A percentile compares a stretch with the other conserved stretches of the same genome.
Conservation (phyloP, 257 asterid genomes). For the Solanum pinnatisectum region DNA sequence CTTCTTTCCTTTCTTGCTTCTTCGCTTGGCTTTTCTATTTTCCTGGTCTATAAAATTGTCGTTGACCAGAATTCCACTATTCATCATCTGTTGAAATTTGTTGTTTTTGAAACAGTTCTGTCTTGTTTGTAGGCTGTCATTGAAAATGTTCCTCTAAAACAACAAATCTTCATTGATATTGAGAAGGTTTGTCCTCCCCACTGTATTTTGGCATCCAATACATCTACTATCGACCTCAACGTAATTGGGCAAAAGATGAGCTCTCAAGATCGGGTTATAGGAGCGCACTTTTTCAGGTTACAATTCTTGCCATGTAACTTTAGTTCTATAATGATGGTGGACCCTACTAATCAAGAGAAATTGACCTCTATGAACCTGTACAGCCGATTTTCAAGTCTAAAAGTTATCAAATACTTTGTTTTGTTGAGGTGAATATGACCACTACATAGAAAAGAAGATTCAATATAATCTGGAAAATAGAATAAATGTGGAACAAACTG, state of each 20-base stretch:
- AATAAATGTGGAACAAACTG: neutral
- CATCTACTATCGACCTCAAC: conserved; percentile 91
- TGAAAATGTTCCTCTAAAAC: conserved; percentile 74
- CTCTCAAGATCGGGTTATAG: conserved; percentile 82
- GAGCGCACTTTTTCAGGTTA: conserved; percentile 99
- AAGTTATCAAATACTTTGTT: neutral
- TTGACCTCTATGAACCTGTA: neutral
- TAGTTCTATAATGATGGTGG: neutral
- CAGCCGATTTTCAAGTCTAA: neutral
- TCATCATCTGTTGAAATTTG: neutral
- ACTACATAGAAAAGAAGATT: neutral
- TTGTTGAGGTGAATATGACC: neutral
- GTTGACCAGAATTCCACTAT: neutral
- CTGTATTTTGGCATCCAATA: conserved; percentile 90
- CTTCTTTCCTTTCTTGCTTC: neutral
- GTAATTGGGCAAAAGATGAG: conserved; percentile 61
- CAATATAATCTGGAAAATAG: neutral
- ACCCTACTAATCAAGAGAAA: neutral
- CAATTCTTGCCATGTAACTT: neutral
- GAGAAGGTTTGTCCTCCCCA: conserved; percentile 91
- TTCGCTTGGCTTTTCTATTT: neutral
- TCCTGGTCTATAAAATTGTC: neutral
- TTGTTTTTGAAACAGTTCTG: conserved; percentile 8
- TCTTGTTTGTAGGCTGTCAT: conserved; percentile 79
- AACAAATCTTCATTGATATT: conserved; percentile 65